phyloP scores from a whole-genome alignment of 371 early-diverging fungal genomes.

The Rhizopus arrhizus region DNA sequence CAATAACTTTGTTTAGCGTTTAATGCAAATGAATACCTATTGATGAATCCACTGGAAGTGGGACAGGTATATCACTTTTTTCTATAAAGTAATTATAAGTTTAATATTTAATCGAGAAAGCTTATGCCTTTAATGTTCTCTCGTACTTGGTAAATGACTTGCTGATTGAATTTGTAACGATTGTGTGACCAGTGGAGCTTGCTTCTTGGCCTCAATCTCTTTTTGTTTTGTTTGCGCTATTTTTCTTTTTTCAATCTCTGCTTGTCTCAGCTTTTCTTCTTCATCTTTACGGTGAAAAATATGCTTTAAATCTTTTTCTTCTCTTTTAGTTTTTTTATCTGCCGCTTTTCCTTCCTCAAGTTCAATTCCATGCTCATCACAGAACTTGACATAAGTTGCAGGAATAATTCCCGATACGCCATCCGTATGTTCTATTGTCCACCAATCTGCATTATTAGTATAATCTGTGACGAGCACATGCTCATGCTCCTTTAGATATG shows the following conservation, averaged over 20 bases:
- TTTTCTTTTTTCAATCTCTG: slow-evolving; percentile 28
- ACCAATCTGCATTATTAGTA: slow-evolving; percentile 73
- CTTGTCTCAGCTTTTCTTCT: slow-evolving; percentile 22
- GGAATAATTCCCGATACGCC: slow-evolving; percentile 56
- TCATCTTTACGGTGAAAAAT: slow-evolving; percentile 16
- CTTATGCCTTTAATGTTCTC: neutral
- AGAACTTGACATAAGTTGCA: slow-evolving; percentile 53
- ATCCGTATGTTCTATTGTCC: slow-evolving; percentile 49
- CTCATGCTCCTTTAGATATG: slow-evolving; percentile 70
- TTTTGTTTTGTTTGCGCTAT: slow-evolving; percentile 29
- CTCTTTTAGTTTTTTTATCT: slow-evolving; percentile 22
- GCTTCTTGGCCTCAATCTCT: slow-evolving; percentile 19
- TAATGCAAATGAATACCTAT: no score
- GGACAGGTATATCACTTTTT: no score
- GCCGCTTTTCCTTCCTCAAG: slow-evolving; percentile 8
- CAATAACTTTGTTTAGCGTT: no score
- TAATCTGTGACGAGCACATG: slow-evolving; percentile 72
- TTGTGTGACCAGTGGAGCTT: slow-evolving; percentile 6
- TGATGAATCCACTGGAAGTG: no score
- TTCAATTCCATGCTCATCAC: slow-evolving; percentile 31
- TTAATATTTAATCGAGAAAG: no score
- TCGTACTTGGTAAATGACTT: neutral
- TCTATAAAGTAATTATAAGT: no score
- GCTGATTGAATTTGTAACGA: neutral
- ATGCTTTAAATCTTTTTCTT: slow-evolving; percentile 27